Percentiles rank a stretch among this genome's conserved stretches.
These are phyloP conservation scores for Chiua virens DNA, from an alignment of 768 basidiomycete genomes.

Conservation along the genomic window DNA sequence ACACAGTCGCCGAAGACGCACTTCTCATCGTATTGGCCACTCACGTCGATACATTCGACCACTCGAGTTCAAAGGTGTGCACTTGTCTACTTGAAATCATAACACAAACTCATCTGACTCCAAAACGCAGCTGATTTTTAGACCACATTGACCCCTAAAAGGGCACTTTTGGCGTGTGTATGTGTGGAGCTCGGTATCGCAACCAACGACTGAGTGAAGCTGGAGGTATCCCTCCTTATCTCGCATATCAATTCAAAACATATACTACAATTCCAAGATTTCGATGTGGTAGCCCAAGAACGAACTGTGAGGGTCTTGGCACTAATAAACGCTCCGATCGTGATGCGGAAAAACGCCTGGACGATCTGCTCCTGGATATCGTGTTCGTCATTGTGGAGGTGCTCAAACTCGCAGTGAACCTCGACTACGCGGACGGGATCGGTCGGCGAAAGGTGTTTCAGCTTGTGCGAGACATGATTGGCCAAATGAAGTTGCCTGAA, in stretches of 20 bases:
- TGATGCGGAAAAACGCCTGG: conserved; percentile 48
- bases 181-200: conserved; percentile 76
- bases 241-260: conserved; percentile 75
- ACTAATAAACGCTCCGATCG: conserved; percentile 38
- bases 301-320: conserved; percentile 26
- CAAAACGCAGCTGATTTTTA: conserved; percentile 64
- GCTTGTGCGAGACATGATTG: conserved; percentile 84
- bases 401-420: conserved; percentile 69
- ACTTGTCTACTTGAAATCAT: neutral
- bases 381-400: conserved; percentile 81
- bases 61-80: conserved; percentile 68
- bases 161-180: conserved; percentile 77
- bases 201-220: conserved; percentile 57
- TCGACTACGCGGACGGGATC: conserved; percentile 92
- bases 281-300: conserved; percentile 42
- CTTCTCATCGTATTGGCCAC: conserved; percentile 70
- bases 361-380: conserved; percentile 29
- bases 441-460: conserved; percentile 86
- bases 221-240: conserved; percentile 67
- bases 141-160: conserved; percentile 66
- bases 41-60: conserved; percentile 62
- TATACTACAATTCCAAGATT: conserved; percentile 62
- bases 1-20: conserved; percentile 69
- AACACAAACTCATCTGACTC: too few species aligned
- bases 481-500: conserved; percentile 67